Conservation (phyloP, 1,139 yeast species). For the Nakaseomyces bracarensis region DNA sequence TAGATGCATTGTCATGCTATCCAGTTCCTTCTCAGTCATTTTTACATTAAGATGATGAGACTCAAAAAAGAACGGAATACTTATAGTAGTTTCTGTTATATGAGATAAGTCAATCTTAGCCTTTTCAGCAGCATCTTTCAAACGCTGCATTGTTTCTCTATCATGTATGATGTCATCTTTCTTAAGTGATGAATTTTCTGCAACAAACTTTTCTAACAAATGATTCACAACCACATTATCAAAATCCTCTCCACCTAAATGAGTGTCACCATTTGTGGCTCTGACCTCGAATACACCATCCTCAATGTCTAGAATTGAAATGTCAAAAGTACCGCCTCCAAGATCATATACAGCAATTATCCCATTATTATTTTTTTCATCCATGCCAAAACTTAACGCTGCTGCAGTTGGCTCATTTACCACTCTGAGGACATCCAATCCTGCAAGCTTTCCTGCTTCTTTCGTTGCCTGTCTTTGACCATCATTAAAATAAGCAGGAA, state of each 20-base stretch:
- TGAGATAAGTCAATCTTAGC: conserved; percentile 66
- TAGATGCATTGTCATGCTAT: conserved; percentile 51
- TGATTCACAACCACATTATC: conserved; percentile 53
- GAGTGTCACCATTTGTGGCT: conserved; percentile 80
- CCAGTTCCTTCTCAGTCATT: conserved; percentile 56
- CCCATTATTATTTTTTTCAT: conserved; percentile 40
- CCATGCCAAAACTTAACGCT: conserved; percentile 69
- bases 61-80: conserved; percentile 51
- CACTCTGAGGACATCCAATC: conserved; percentile 59
- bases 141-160: conserved; percentile 44
- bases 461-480: conserved; percentile 74
- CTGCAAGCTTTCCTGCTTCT: conserved; percentile 58
- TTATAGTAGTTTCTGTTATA: conserved; percentile 46
- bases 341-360: conserved; percentile 69
- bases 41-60: conserved; percentile 45
- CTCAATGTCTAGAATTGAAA: conserved; percentile 68
- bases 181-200: conserved; percentile 18
- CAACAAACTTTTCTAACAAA: conserved; percentile 42
- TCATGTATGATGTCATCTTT: conserved; percentile 14
- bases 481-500: conserved; percentile 75
- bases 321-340: conserved; percentile 82
- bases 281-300: conserved; percentile 76
- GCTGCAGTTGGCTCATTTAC: conserved; percentile 80
- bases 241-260: conserved; percentile 77
- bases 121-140: conserved; percentile 63